phyloP scores from a whole-genome alignment of 2,329 filamentous ascomycete species.

The Fusarium papillatum region DNA sequence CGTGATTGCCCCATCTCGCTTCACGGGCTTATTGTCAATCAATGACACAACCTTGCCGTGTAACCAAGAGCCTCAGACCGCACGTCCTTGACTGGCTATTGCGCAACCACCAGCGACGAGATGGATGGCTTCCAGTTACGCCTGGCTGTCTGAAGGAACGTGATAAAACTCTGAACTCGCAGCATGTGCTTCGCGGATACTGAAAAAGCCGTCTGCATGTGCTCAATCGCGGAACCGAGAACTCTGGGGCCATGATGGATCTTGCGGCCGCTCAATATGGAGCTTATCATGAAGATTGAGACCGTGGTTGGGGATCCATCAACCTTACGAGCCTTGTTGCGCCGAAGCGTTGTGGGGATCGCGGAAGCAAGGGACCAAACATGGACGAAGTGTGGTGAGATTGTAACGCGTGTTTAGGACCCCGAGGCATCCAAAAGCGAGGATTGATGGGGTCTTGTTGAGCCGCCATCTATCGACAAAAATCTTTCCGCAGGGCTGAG shows the following conservation, averaged over 20 bases:
- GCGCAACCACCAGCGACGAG: not conserved
- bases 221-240: conserved; percentile 1
- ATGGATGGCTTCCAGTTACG: conserved; percentile 13
- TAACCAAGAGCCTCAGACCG: not conserved
- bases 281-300: conserved; percentile 20
- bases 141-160: conserved; percentile 3
- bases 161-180: conserved; percentile 19
- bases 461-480: not conserved
- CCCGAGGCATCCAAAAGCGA: not conserved
- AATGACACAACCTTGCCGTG: not conserved
- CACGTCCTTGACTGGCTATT: not conserved
- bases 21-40: not conserved
- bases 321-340: conserved; percentile 9
- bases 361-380: conserved; percentile 3
- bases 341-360: conserved; percentile 16
- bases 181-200: not conserved
- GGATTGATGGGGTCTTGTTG: not conserved
- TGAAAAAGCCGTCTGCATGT: conserved; percentile 1
- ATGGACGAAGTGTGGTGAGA: conserved; percentile 3
- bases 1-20: conserved; percentile 7
- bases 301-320: conserved; percentile 9
- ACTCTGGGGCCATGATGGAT: not conserved
- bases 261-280: conserved; percentile 1
- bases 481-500: not conserved
- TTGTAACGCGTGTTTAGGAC: conserved; percentile 1